phyloP scores from a whole-genome alignment of 1,284 basidiomycete species.

The Apiotrichum gamsii region DNA sequence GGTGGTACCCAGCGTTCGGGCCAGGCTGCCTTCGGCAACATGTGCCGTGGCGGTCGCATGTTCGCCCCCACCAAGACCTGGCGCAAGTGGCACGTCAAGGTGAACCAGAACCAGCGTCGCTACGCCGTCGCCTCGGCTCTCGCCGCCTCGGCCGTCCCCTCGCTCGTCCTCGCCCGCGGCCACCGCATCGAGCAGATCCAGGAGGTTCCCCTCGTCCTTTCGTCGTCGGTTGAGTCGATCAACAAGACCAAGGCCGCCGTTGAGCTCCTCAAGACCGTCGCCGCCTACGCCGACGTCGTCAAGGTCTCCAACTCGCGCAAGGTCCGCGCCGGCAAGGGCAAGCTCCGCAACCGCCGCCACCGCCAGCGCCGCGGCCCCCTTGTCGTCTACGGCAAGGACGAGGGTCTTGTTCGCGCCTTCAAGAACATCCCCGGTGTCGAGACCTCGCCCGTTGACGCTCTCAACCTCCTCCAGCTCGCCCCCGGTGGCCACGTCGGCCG shows the following conservation, averaged over 20 bases:
- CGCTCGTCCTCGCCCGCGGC: conserved; percentile 96
- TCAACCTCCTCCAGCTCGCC: conserved; percentile 98
- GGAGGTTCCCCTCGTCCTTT: conserved; percentile 92
- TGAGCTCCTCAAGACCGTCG: conserved; percentile 80
- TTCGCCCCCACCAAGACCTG: conserved; percentile 99
- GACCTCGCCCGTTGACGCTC: conserved; percentile 84
- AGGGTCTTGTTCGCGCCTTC: conserved; percentile 97
- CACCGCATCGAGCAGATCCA: conserved; percentile 98
- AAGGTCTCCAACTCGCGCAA: conserved; percentile 98
- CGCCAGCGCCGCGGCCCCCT: conserved; percentile 97
- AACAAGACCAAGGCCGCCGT: conserved; percentile 98
- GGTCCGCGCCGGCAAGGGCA: conserved; percentile 94
- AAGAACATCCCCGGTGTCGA: conserved; percentile 99
- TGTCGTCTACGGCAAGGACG: conserved; percentile 95
- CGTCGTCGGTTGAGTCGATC: conserved; percentile 72
- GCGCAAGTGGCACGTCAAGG: conserved; percentile 99
- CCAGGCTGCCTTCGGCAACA: conserved; percentile 99
- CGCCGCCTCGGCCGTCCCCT: conserved; percentile 94
- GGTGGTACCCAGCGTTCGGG: conserved; percentile 98
- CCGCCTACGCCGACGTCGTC: conserved; percentile 88
- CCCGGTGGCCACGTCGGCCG: conserved; percentile 99
- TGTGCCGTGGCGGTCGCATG: conserved; percentile 99
- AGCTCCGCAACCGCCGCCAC: conserved; percentile 94
- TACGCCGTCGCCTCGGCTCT: conserved; percentile 97
- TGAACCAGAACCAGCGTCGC: conserved; percentile 96